Evolutionary conservation across 192 early-diverging fungal species (phyloP), one percentile per base, ranked within the genome.

Genomic region (Rhizophagus sp.): DNA sequence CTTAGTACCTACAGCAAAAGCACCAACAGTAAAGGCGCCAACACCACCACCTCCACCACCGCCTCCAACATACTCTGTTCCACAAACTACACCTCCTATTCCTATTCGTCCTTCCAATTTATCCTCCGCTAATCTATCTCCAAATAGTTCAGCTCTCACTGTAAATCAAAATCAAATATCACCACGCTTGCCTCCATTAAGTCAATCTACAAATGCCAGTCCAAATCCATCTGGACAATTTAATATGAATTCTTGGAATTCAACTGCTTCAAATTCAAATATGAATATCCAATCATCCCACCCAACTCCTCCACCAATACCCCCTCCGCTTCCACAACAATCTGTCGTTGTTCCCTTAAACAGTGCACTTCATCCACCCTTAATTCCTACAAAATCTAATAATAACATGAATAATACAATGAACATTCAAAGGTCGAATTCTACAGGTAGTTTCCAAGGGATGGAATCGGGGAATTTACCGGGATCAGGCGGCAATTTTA

Each of bases 31-130:
- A 41, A 41, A 41, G 8, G 39, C 78, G n/a, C 67, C 68, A 7
- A 49, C 50, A 36, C 66, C 78, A 36, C 66, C 78, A 13, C 78
- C 68, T 22, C 49, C 67, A 10, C 78, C 64, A 4, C 78, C 67
- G 3, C 65, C 65, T 61, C 33, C 27, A 36, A 1, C 41, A 65
- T 50, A 22, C 7, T 52, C 24, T 1, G 11, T 44, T 27, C 24
- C 24, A 22, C 10, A 17, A 62, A 12, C 2, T 34, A 61, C 57
- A 49, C 24, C 61, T 11, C 13, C 72, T 52, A n/a, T 30, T 15
- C 24, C 24, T 66, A n/a, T 30, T 13, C 30, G 25, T 33, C 12
- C 30, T 33, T 66, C 64, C 3, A 66, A 66, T 30, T 66, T 66
- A 33, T 33, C 6, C 0, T 30, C 64, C 64, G 11, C 63, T 30